Base-by-base conservation (phyloP, 805 yeast species). In the Candida sphagnicola region DNA sequence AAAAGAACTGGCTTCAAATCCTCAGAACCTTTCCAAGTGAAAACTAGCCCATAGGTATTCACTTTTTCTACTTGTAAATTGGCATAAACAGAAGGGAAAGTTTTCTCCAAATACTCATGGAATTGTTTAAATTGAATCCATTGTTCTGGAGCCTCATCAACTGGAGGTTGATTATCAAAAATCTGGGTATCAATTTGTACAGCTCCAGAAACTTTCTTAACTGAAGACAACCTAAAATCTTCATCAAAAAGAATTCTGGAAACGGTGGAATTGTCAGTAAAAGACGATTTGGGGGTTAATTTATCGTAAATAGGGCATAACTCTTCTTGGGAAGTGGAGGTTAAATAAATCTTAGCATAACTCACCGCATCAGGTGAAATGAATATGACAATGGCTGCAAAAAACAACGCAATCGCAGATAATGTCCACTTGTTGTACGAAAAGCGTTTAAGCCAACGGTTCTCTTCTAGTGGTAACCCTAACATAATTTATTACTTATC, bases 1-100 rank as follows among this genome's bases (percentile, higher is more conserved):
- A 84, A 64, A 57, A 86, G 50, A 18, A 80, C 44, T 11, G 95
- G 95, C 55, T 82, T 80, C 12, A 83, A 88, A 14, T 69, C 57
- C 12, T 45, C 25, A 1, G 57, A 28, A 6, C 95, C 93, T 41
- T 69, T 51, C 75, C 86, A 75, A 14, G 84, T 79, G 55, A 64
- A 73, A 1, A 85, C 67, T 36, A 85, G 61, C 2, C 85, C 87
- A 46, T 77, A 75, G 5, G 76, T 68, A 56, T 84, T 84, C 40
- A 84, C 74, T 19, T 61, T 66, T 41, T 73, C 77, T n/a, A 80
- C 63, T 33, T 72, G 63, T 39, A 80, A 57, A n/a, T 63, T 50
- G 26, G 59, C 42, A 44, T 75, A 71, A 5, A 77, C 70, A 18
- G 61, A 44, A 0, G 89, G 87, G 60, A 80, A 84, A 2, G 77